A percentile compares a stretch with the other conserved stretches of the same genome.
Conservation (phyloP, 1,139 yeast genomes). For the Entelexis sorbosivorans region DNA sequence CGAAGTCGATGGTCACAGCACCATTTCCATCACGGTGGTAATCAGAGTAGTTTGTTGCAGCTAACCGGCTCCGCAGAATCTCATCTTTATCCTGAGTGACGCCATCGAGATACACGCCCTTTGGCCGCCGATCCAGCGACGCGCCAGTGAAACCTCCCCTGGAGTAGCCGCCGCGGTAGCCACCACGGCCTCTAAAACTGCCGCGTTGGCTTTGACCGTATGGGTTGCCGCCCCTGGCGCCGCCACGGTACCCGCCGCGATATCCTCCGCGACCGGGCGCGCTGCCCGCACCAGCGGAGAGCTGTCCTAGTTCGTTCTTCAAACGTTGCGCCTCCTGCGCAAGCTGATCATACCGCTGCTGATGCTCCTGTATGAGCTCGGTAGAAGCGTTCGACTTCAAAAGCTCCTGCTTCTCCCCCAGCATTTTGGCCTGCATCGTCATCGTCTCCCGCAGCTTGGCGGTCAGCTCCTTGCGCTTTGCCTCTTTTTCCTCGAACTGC, state of each 20-base stretch:
- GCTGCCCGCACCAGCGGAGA: slow-evolving; percentile 17
- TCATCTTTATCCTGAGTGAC: slow-evolving; percentile 30
- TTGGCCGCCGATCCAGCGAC: slow-evolving; percentile 34
- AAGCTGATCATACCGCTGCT: slow-evolving; percentile 30
- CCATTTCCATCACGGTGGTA: slow-evolving; percentile 20
- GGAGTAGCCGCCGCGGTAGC: slow-evolving; percentile 19
- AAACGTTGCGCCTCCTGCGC: slow-evolving; percentile 30
- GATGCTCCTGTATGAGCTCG: slow-evolving; percentile 24
- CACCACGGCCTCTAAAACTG: slow-evolving; percentile 22
- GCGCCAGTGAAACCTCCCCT: slow-evolving; percentile 19
- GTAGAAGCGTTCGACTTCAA: slow-evolving; percentile 20
- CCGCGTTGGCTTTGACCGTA: slow-evolving; percentile 19
- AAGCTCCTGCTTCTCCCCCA: slow-evolving; percentile 24
- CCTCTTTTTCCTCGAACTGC: slow-evolving; percentile 35
- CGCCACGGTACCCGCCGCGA: slow-evolving; percentile 6
- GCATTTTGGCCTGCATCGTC: slow-evolving; percentile 30
- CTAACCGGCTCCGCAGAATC: slow-evolving; percentile 26
- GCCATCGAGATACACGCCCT: slow-evolving; percentile 29
- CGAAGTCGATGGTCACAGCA: slow-evolving; percentile 30
- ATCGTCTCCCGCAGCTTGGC: slow-evolving; percentile 31
- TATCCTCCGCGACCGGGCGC: slow-evolving; percentile 15
- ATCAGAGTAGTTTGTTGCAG: slow-evolving; percentile 17
- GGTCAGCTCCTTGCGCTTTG: slow-evolving; percentile 31
- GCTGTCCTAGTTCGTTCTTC: slow-evolving; percentile 29
- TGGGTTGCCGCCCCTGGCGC: slow-evolving; percentile 12